phyloP scores from a whole-genome alignment of 169 alveolate genomes.

The Plasmodium malariae region DNA sequence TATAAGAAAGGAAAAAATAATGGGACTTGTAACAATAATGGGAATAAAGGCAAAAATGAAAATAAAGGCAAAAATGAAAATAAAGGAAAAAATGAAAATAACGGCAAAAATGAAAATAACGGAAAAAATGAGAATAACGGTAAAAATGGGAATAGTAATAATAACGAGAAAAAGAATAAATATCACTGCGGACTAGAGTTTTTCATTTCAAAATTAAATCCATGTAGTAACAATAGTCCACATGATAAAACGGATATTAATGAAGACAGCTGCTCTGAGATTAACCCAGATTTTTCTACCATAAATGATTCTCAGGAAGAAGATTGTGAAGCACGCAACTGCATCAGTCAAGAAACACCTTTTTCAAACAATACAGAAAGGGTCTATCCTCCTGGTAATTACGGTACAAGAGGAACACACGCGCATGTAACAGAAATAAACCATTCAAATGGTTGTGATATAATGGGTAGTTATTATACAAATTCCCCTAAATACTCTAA shows the following conservation, averaged over 20 bases:
- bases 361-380: slow-evolving; percentile 17
- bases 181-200: not conserved
- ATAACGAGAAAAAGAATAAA: not conserved
- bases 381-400: not conserved
- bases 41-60: slow-evolving; percentile 34
- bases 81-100: not conserved
- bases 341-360: not conserved
- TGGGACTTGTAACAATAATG: not conserved
- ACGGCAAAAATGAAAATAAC: too few species aligned
- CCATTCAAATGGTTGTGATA: not conserved
- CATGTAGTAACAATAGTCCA: not conserved
- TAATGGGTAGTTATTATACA: not conserved
- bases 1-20: slow-evolving; percentile 3
- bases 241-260: not conserved
- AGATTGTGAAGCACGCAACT: not conserved
- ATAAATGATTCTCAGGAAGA: slow-evolving; percentile 3
- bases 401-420: not conserved
- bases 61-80: slow-evolving; percentile 3
- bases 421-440: not conserved
- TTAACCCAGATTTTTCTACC: not conserved
- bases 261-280: not conserved
- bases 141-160: not conserved
- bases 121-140: not conserved
- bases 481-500: not conserved
- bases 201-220: slow-evolving; percentile 21